Percentiles rank a stretch among this genome's conserved stretches.
phyloP scores from a whole-genome alignment of 2,329 filamentous ascomycete species.

The Botrytis deweyae region DNA sequence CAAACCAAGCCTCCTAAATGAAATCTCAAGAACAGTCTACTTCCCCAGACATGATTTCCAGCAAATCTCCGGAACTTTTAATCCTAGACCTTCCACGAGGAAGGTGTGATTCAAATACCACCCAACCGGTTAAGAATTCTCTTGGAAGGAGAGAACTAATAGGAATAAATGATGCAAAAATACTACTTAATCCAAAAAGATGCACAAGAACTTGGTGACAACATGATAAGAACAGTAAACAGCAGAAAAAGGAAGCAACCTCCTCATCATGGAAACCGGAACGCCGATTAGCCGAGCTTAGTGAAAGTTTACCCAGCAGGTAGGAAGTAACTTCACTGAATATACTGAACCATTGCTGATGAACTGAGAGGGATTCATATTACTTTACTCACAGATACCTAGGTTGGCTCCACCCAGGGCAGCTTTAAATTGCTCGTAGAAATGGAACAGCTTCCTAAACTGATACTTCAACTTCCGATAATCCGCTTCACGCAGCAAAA shows the following conservation, averaged over 20 bases:
- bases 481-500: not conserved
- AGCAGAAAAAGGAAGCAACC: not conserved
- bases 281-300: not conserved
- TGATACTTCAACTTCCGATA: not conserved
- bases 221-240: not conserved
- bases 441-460: not conserved
- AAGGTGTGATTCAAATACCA: too few relatives aligned
- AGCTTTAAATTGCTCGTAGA: fast-evolving
- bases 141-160: not conserved
- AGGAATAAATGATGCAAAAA: too few relatives aligned
- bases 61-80: too few relatives aligned
- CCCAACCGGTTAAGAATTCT: too few relatives aligned
- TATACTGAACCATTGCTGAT: not conserved
- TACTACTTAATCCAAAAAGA: too few relatives aligned
- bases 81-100: too few relatives aligned
- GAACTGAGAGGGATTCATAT: not conserved
- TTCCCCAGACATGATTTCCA: too few relatives aligned
- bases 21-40: too few relatives aligned
- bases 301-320: not conserved
- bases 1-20: too few relatives aligned
- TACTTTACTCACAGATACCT: not conserved
- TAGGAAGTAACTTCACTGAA: not conserved
- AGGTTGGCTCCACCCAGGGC: not conserved
- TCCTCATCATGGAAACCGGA: not conserved
- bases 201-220: not conserved